A percentile compares a stretch with the other conserved stretches of the same genome.
phyloP scores from a whole-genome alignment of 495 filamentous ascomycete species.

The Massariosphaeria phaeospora region DNA sequence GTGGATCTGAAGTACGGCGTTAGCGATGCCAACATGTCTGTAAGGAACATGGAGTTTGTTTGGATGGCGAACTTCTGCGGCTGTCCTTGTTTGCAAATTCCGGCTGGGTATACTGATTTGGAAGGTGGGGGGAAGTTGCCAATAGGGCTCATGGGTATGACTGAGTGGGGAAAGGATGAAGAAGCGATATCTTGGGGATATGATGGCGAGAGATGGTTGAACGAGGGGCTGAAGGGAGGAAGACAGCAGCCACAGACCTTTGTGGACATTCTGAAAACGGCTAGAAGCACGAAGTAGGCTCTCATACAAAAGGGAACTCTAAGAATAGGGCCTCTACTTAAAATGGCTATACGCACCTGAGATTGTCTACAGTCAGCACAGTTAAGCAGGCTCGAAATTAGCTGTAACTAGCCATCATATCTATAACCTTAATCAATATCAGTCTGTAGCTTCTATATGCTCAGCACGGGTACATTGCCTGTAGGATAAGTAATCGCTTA shows the following conservation, averaged over 20 bases:
- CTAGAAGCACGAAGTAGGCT: too few relatives aligned
- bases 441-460: too few relatives aligned
- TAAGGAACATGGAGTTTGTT: slow-evolving; percentile 81
- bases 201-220: slow-evolving; percentile 56
- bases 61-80: slow-evolving; percentile 84
- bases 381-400: too few relatives aligned
- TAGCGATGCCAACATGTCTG: slow-evolving; percentile 63
- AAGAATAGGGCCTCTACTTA: not conserved
- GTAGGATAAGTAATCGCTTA: too few relatives aligned
- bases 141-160: slow-evolving; percentile 84
- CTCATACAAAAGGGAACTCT: too few relatives aligned
- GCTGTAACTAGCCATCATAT: too few relatives aligned
- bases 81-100: slow-evolving; percentile 70
- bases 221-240: slow-evolving; percentile 42
- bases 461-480: too few relatives aligned
- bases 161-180: slow-evolving; percentile 84
- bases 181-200: slow-evolving; percentile 68
- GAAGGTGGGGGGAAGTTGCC: slow-evolving; percentile 57
- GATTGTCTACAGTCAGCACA: slow-evolving; percentile 1
- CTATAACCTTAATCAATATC: too few relatives aligned
- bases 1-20: slow-evolving; percentile 63
- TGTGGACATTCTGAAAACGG: slow-evolving; percentile 44
- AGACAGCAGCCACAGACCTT: slow-evolving; percentile 43
- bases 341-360: not conserved
- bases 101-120: slow-evolving; percentile 62